Conservation (phyloP, 2,329 filamentous ascomycete species). For the Aspergillus aculeatus region DNA sequence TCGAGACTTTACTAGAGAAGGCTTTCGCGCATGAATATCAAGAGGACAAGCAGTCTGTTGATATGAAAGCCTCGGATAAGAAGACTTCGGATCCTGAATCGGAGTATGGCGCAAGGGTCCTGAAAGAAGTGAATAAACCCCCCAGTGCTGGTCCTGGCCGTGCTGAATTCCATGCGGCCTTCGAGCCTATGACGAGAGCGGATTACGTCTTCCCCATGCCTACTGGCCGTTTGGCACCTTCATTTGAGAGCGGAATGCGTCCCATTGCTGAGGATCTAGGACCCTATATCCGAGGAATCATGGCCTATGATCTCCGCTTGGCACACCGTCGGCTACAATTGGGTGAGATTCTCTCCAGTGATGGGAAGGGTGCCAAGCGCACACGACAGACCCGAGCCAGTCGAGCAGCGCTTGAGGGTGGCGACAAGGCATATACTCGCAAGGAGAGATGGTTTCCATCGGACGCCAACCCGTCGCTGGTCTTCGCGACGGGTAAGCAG, state of each 20-base stretch:
- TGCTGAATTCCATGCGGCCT: conserved; percentile 46
- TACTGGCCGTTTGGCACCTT: conserved; percentile 54
- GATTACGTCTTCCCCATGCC: conserved; percentile 33
- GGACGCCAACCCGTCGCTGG: conserved; percentile 58
- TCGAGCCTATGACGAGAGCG: conserved; percentile 52
- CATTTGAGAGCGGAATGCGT: conserved; percentile 70
- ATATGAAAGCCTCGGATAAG: not conserved
- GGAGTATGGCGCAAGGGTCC: conserved; percentile 30
- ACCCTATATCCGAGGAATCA: conserved; percentile 85
- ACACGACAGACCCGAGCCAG: conserved; percentile 71
- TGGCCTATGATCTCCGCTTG: conserved; percentile 70
- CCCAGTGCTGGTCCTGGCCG: conserved; percentile 30
- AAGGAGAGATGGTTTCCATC: conserved; percentile 70
- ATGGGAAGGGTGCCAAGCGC: conserved; percentile 54
- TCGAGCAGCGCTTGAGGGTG: conserved; percentile 74
- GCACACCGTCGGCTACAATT: conserved; percentile 66
- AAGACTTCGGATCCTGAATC: conserved; percentile 17
- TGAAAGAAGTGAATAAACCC: conserved; percentile 22
- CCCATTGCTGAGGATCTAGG: conserved; percentile 75
- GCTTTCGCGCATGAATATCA: conserved; percentile 20
- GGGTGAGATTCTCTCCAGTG: conserved; percentile 62
- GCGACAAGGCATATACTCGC: conserved; percentile 64
- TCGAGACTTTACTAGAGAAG: conserved; percentile 30
- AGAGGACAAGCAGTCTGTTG: conserved; percentile 11
- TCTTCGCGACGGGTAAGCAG: conserved; percentile 62